phyloP scores from a whole-genome alignment of 2,329 filamentous ascomycete genomes.

The Ophidiomyces ophidiicola region DNA sequence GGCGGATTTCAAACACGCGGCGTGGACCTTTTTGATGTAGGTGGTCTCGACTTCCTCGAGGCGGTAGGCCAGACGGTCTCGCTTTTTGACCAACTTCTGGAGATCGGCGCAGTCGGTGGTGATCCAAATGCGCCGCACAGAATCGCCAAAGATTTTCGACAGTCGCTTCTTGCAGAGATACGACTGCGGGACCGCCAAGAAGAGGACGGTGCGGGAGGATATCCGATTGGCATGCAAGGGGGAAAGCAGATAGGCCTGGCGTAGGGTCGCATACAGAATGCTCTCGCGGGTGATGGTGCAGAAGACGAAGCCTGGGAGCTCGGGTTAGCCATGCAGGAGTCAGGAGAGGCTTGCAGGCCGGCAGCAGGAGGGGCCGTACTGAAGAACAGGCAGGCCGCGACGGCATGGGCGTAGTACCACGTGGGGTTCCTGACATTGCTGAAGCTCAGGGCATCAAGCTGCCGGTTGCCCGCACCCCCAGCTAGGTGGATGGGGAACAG shows the following conservation, averaged over 20 bases:
- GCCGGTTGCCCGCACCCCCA: slow-evolving; percentile 52
- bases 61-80: slow-evolving; percentile 63
- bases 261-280: slow-evolving; percentile 80
- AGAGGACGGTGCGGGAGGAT: slow-evolving; percentile 77
- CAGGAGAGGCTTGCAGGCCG: slow-evolving; percentile 17
- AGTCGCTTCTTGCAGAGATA: slow-evolving; percentile 66
- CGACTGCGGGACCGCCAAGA: slow-evolving; percentile 66
- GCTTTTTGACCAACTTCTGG: slow-evolving; percentile 63
- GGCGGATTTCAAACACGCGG: slow-evolving; percentile 50
- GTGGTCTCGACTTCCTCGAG: slow-evolving; percentile 81
- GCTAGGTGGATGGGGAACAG: slow-evolving; percentile 80
- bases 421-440: slow-evolving; percentile 56
- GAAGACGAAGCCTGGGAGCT: slow-evolving; percentile 52
- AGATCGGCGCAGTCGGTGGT: slow-evolving; percentile 63
- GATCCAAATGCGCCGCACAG: slow-evolving; percentile 76
- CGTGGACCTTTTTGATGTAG: slow-evolving; percentile 67
- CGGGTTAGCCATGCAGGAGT: neutral
- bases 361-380: slow-evolving; percentile 28
- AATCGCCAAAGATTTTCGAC: slow-evolving; percentile 65
- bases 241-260: slow-evolving; percentile 80
- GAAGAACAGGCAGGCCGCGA: slow-evolving; percentile 69
- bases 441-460: slow-evolving; percentile 70
- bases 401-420: slow-evolving; percentile 66
- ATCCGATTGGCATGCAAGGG: slow-evolving; percentile 72
- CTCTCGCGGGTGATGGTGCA: slow-evolving; percentile 76